These are phyloP conservation scores for Globisporangium solare DNA, from an alignment of 352 stramenopile species.

Conservation along the genomic window DNA sequence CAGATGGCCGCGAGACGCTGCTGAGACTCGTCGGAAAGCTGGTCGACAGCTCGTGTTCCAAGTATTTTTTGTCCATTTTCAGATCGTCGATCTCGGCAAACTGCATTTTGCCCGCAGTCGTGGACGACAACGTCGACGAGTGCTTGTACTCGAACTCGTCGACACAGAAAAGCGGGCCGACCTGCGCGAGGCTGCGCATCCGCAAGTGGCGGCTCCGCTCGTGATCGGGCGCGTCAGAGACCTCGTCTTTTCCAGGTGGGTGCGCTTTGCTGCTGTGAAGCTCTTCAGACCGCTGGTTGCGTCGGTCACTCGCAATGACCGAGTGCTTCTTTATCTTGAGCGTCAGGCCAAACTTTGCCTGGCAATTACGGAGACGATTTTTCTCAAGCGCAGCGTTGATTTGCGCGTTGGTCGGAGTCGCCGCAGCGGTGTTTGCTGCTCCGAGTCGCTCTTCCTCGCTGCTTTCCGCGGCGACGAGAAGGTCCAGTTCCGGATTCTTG, in stretches of 20 bases:
- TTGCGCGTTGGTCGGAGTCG: slow-evolving; percentile 6
- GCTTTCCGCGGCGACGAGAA: slow-evolving; percentile 23
- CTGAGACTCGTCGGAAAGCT: slow-evolving; percentile 23
- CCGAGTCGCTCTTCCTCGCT: slow-evolving; percentile 2
- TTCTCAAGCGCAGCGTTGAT: too few relatives aligned
- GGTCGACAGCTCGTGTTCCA: slow-evolving; percentile 53
- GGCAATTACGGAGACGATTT: not conserved
- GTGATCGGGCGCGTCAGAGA: not conserved
- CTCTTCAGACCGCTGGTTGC: not conserved
- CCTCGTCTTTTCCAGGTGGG: not conserved
- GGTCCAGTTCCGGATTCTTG: slow-evolving; percentile 48
- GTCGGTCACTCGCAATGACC: not conserved
- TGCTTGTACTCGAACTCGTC: slow-evolving; percentile 29
- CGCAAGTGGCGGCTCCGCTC: slow-evolving; percentile 10
- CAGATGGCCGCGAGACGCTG: not conserved
- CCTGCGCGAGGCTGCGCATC: slow-evolving; percentile 46
- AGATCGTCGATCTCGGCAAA: slow-evolving; percentile 43
- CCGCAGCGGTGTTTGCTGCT: not conserved
- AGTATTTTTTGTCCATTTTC: slow-evolving; percentile 54
- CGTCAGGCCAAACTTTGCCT: slow-evolving; percentile 23
- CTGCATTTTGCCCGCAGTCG: slow-evolving; percentile 6
- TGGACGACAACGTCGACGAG: slow-evolving; percentile 4
- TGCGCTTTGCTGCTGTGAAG: not conserved
- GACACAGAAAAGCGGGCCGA: slow-evolving; percentile 28
- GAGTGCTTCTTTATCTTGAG: not conserved